Percentiles rank a stretch among this genome's conserved stretches.
phyloP scores from a whole-genome alignment of 1,284 basidiomycete genomes.

The Grifola frondosa region DNA sequence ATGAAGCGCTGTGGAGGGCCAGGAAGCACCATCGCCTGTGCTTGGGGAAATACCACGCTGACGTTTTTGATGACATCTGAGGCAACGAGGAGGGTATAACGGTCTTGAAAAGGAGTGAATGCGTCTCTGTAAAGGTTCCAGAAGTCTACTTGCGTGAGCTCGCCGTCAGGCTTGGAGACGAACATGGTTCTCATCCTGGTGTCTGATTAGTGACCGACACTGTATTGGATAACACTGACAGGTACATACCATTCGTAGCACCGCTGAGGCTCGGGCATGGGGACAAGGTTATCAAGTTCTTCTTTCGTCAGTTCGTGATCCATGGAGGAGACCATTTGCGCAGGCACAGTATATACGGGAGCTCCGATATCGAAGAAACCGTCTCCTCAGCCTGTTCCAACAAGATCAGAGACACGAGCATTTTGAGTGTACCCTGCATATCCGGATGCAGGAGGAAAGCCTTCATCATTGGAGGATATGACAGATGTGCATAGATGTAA shows the following conservation, averaged over 20 bases:
- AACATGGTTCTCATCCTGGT: conserved; percentile 84
- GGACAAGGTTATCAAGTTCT: conserved; percentile 60
- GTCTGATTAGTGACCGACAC: conserved; percentile 3
- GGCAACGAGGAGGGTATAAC: conserved; percentile 64
- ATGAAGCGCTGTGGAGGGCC: conserved; percentile 72
- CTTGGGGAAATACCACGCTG: conserved; percentile 73
- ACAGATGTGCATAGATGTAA: conserved; percentile 75
- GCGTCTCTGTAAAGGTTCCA: conserved; percentile 85
- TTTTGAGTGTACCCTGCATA: conserved; percentile 63
- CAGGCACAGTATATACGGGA: conserved; percentile 54
- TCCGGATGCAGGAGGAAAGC: conserved; percentile 68
- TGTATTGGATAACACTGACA: neutral
- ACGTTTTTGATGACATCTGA: conserved; percentile 89
- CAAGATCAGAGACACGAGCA: conserved; percentile 66
- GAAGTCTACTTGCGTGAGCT: conserved; percentile 87
- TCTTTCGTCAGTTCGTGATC: conserved; percentile 65
- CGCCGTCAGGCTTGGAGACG: conserved; percentile 62
- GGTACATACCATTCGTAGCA: conserved; percentile 72
- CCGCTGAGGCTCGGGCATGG: conserved; percentile 66
- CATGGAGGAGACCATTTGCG: conserved; percentile 42
- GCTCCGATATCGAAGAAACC: conserved; percentile 61
- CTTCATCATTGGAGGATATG: conserved; percentile 73
- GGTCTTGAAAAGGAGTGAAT: conserved; percentile 56
- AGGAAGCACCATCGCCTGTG: conserved; percentile 80
- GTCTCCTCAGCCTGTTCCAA: conserved; percentile 69